Percentiles rank a stretch among this genome's conserved stretches.
Evolutionary conservation across 768 basidiomycete genomes (phyloP).

Genomic region (Harrya chromipes): DNA sequence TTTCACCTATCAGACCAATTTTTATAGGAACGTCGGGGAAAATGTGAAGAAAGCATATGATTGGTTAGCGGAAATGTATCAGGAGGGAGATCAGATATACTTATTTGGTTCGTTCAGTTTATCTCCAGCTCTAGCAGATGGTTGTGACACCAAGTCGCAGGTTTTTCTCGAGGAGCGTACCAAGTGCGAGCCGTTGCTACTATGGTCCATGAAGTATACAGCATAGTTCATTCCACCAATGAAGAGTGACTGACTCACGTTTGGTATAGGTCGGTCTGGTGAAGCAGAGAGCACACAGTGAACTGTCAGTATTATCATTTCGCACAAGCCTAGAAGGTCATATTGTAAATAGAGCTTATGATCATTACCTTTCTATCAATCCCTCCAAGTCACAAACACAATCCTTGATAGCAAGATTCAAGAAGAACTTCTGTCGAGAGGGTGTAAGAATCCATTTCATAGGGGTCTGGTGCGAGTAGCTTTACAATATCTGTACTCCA

Average conservation of each 20-base stretch:
- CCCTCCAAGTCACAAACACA: constrained; percentile 15
- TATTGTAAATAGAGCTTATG: background rate
- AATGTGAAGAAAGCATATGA: constrained; percentile 3
- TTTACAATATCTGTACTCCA: no score
- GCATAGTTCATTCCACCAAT: no score
- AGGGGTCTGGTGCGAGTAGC: constrained; percentile 25
- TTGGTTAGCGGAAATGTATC: constrained; percentile 1
- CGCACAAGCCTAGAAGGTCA: no score
- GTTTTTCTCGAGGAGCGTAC: no score
- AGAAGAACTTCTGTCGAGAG: constrained; percentile 22
- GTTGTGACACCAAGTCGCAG: no score
- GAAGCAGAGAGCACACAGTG: no score
- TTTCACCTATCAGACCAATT: background rate
- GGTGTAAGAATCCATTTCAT: constrained; percentile 28
- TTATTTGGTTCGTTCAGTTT: constrained; percentile 32
- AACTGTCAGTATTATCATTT: no score
- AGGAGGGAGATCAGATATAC: constrained; percentile 26
- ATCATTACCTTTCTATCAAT: constrained; percentile 18
- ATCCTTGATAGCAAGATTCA: constrained; percentile 21
- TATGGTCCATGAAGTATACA: no score
- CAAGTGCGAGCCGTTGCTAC: no score
- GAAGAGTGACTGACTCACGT: no score
- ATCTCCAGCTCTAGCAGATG: background rate
- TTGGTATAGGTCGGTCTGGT: no score
- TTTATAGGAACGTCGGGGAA: constrained; percentile 4